A percentile compares a stretch with the other conserved stretches of the same genome.
These are phyloP conservation scores for Backusella macrospora DNA, from an alignment of 192 early-diverging fungal species.

Conservation along the genomic window DNA sequence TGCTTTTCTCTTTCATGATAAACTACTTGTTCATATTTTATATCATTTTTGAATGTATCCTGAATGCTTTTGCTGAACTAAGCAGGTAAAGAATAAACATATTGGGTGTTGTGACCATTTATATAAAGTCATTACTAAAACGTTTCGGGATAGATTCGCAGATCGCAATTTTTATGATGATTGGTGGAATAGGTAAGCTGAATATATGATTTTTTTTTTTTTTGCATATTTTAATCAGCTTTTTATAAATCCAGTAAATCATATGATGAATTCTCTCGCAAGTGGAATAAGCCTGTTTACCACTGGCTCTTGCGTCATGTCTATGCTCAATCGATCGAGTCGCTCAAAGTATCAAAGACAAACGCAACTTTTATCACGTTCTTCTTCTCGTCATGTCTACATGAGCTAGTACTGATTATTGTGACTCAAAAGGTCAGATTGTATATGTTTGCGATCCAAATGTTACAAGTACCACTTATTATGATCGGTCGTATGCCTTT, in stretches of 20 bases:
- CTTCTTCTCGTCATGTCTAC: conserved; percentile 75
- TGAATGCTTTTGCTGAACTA: conserved; percentile 95
- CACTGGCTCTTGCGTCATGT: conserved; percentile 90
- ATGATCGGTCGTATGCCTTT: conserved; percentile 58
- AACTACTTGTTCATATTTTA: conserved; percentile 92
- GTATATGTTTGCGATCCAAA: conserved; percentile 85
- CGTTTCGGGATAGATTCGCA: conserved; percentile 66
- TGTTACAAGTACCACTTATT: conserved; percentile 92
- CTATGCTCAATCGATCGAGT: conserved; percentile 81
- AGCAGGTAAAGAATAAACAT: conserved; percentile 56
- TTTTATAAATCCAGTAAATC: conserved; percentile 47
- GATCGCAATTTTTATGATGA: conserved; percentile 98
- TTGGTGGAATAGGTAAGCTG: conserved; percentile 85
- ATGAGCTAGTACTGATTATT: conserved; percentile 82
- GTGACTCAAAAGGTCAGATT: conserved; percentile 65
- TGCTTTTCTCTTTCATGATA: conserved; percentile 90
- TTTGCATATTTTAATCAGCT: neutral
- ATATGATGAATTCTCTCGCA: conserved; percentile 93
- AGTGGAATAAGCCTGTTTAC: conserved; percentile 98
- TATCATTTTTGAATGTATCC: conserved; percentile 96
- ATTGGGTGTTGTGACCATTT: neutral
- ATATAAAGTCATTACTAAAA: neutral
- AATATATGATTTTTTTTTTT: neutral
- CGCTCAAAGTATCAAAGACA: conserved; percentile 64
- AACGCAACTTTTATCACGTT: conserved; percentile 82